Conservation (phyloP, 768 basidiomycete species). For the Phlebiopsis flavidoalba region DNA sequence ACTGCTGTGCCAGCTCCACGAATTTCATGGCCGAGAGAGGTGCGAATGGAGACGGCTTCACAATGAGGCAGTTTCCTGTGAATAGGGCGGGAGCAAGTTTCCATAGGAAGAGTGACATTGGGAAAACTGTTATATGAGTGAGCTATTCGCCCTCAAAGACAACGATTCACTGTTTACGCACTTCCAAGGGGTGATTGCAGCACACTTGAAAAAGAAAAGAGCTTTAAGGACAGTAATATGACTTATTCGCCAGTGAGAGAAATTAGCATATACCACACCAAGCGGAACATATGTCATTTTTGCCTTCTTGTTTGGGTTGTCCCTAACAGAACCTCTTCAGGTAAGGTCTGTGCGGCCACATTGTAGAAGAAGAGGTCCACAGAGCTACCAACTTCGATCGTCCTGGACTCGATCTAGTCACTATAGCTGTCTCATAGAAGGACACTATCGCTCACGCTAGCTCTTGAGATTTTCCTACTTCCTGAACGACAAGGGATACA, state of each 20-base stretch:
- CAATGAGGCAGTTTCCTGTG: constrained; percentile 9
- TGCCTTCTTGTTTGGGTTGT: too few species aligned
- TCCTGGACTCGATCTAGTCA: too few species aligned
- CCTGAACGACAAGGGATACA: constrained; percentile 1
- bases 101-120: not conserved
- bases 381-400: too few species aligned
- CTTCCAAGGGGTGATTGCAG: not conserved
- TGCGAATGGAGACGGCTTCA: constrained; percentile 9
- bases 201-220: not conserved
- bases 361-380: too few species aligned
- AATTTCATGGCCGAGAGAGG: constrained; percentile 6
- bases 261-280: too few species aligned
- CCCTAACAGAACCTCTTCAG: too few species aligned
- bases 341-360: too few species aligned
- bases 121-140: constrained; percentile 1
- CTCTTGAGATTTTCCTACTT: constrained; percentile 6
- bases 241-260: too few species aligned
- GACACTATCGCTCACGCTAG: not conserved
- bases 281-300: too few species aligned
- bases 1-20: constrained; percentile 8
- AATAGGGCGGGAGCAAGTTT: constrained; percentile 9
- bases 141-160: too few species aligned
- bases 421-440: not conserved
- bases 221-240: not conserved
- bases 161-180: not conserved